phyloP scores from a whole-genome alignment of 2,329 filamentous ascomycete genomes.

The Ophiostoma montium region DNA sequence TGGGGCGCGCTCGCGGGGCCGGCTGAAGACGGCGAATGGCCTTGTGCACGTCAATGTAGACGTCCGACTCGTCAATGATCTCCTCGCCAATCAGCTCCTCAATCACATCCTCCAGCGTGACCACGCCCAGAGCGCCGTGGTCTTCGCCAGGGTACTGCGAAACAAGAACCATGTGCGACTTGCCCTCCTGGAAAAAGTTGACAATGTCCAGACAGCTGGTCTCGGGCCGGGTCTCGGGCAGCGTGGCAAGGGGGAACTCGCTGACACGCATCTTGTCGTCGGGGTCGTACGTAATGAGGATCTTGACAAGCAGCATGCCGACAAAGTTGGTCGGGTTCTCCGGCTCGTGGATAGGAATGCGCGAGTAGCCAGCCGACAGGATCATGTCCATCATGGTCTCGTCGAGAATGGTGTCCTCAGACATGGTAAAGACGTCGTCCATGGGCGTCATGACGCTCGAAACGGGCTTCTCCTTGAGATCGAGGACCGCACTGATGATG shows the following conservation, averaged over 20 bases:
- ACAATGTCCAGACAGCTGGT: constrained; percentile 97
- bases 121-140: constrained; percentile 78
- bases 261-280: constrained; percentile 78
- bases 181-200: constrained; percentile 99
- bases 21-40: constrained; percentile 81
- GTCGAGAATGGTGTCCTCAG: constrained; percentile 84
- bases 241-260: constrained; percentile 83
- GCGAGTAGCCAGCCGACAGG: constrained; percentile 82
- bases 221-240: constrained; percentile 87
- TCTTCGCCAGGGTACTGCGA: constrained; percentile 84
- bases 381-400: constrained; percentile 92
- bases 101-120: constrained; percentile 95
- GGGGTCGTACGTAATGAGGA: constrained; percentile 95
- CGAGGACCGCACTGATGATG: constrained; percentile 92
- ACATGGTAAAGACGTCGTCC: constrained; percentile 92
- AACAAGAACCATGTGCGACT: constrained; percentile 96
- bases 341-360: constrained; percentile 85
- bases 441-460: constrained; percentile 97
- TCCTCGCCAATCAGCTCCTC: constrained; percentile 98
- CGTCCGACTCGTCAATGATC: constrained; percentile 97
- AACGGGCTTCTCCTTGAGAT: constrained; percentile 91
- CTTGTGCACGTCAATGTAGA: constrained; percentile 97
- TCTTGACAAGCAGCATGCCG: constrained; percentile 96
- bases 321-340: constrained; percentile 80
- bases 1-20: constrained; percentile 58